phyloP scores from a whole-genome alignment of 208 protist species.

The Wallacemonas collosoma region DNA sequence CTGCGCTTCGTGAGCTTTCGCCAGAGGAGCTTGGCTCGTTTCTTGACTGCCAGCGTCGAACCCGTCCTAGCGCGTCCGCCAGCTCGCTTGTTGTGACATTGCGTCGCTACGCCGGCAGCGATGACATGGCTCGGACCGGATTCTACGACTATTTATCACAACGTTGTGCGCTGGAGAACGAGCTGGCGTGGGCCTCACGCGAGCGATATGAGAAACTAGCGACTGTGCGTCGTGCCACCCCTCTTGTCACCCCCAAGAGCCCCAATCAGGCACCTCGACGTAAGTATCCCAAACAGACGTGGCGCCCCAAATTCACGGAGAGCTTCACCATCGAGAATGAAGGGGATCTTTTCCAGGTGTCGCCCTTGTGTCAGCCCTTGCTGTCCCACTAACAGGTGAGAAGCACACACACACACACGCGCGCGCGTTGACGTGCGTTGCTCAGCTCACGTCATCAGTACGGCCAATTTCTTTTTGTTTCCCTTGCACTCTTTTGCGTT shows the following conservation, averaged over 20 bases:
- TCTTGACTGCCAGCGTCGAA: conserved; percentile 13
- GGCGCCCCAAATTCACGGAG: conserved; percentile 45
- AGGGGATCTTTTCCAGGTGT: conserved; percentile 38
- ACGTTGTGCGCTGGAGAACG: conserved; percentile 33
- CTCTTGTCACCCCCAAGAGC: conserved; percentile 22
- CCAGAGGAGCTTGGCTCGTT: not conserved
- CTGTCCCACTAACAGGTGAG: not conserved
- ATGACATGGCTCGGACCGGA: conserved; percentile 21
- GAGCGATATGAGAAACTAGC: conserved; percentile 46
- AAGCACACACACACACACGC: not conserved
- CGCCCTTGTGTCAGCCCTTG: conserved; percentile 30
- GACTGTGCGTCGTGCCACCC: conserved; percentile 26
- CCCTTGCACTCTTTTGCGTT: too few species aligned
- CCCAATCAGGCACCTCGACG: conserved; percentile 32
- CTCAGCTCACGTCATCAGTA: too few species aligned
- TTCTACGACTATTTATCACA: conserved; percentile 20
- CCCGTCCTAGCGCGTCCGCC: not conserved
- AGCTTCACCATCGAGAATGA: conserved; percentile 33
- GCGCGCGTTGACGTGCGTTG: too few species aligned
- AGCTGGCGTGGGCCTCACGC: conserved; percentile 42
- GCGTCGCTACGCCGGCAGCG: conserved; percentile 20
- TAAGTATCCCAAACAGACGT: conserved; percentile 39
- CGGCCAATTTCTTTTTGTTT: too few species aligned
- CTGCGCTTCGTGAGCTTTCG: not conserved
- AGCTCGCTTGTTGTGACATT: conserved; percentile 1